A percentile compares a stretch with the other conserved stretches of the same genome.
phyloP scores from a whole-genome alignment of 2,329 filamentous ascomycete genomes.

The Hirsutella thompsonii region DNA sequence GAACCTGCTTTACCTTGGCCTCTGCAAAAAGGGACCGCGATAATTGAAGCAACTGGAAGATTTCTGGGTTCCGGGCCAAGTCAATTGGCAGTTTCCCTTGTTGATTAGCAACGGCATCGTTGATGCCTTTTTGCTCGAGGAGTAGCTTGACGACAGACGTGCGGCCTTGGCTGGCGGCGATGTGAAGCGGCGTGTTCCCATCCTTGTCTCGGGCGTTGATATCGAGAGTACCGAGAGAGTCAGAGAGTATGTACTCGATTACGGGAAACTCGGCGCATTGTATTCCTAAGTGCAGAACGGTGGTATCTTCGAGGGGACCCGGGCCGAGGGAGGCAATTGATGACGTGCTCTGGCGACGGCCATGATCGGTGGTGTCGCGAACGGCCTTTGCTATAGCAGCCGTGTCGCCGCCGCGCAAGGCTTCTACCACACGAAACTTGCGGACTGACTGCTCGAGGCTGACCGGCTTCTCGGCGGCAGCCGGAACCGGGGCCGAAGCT shows the following conservation, averaged over 20 bases:
- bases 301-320: conserved; percentile 61
- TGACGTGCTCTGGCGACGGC: conserved; percentile 43
- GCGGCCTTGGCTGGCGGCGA: conserved; percentile 75
- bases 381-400: conserved; percentile 80
- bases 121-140: conserved; percentile 70
- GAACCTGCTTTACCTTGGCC: conserved; percentile 70
- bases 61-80: conserved; percentile 80
- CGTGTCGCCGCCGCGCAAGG: conserved; percentile 80
- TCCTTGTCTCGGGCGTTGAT: conserved; percentile 86
- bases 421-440: conserved; percentile 90
- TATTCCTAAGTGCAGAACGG: conserved; percentile 82
- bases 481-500: conserved; percentile 9
- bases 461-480: conserved; percentile 27
- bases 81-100: conserved; percentile 79
- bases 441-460: conserved; percentile 86
- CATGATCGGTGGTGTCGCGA: conserved; percentile 45
- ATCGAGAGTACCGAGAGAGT: conserved; percentile 55
- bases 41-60: conserved; percentile 89
- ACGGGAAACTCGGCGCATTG: conserved; percentile 90
- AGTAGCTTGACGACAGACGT: conserved; percentile 70
- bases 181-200: conserved; percentile 84
- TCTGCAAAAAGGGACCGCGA: conserved; percentile 84
- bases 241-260: conserved; percentile 85
- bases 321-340: conserved; percentile 30
- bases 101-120: conserved; percentile 77